Percentiles rank a stretch among this genome's conserved stretches.
phyloP scores from a whole-genome alignment of 164 flowering plant genomes.

The Warburgia ugandensis region DNA sequence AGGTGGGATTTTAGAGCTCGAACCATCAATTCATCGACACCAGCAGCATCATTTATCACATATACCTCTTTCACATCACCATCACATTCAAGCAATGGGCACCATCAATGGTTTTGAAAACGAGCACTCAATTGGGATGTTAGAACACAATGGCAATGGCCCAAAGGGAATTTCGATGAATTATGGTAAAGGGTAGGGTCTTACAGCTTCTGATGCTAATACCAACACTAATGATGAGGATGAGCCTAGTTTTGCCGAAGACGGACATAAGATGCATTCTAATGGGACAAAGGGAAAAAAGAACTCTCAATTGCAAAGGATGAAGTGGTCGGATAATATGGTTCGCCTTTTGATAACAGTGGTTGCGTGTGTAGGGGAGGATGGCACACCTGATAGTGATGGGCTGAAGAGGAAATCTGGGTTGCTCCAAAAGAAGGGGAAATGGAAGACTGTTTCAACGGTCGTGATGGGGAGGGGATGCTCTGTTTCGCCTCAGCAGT shows the following conservation, averaged over 20 bases:
- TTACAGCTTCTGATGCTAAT: too few species aligned
- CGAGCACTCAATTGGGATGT: too few species aligned
- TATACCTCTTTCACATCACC: too few species aligned
- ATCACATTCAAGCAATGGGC: too few species aligned
- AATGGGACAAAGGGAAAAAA: conserved; percentile 28
- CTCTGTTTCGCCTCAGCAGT: conserved; percentile 68
- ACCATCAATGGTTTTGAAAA: too few species aligned
- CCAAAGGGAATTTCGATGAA: too few species aligned
- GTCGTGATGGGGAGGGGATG: conserved; percentile 46
- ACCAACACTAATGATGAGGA: conserved; percentile 13
- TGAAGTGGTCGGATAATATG: conserved; percentile 59
- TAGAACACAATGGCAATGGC: too few species aligned
- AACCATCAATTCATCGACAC: too few species aligned
- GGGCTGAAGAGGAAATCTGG: conserved; percentile 44
- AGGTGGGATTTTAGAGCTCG: too few species aligned
- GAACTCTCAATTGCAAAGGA: conserved; percentile 50
- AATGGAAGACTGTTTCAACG: conserved; percentile 60
- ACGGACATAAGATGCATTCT: conserved; percentile 20
- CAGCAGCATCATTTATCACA: too few species aligned
- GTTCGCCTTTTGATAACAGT: conserved; percentile 48
- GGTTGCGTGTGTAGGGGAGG: conserved; percentile 56
- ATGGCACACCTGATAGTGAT: conserved; percentile 28
- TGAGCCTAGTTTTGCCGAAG: conserved; percentile 9
- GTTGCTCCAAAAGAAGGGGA: conserved; percentile 49
- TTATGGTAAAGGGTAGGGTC: too few species aligned